A percentile compares a stretch with the other conserved stretches of the same genome.
Evolutionary conservation across 2,329 filamentous ascomycete species (phyloP).

Genomic region (Graphilbum ipis-grandicollis): DNA sequence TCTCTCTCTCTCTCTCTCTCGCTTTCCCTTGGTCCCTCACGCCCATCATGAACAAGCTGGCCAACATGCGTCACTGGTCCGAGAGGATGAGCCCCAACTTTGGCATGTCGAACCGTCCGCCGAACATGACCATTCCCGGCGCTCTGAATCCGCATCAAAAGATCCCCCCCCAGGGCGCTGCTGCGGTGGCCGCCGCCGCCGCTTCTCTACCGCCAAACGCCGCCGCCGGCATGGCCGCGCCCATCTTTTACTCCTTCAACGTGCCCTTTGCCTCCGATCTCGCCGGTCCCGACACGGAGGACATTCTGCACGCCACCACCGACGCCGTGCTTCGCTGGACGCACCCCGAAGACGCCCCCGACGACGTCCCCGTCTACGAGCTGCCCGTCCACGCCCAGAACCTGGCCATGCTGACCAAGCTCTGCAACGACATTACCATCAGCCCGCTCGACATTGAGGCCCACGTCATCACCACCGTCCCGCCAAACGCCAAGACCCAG

Average conservation of each 20-base stretch:
- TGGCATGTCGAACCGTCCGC: conserved; percentile 38
- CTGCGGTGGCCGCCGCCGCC: conserved; percentile 8
- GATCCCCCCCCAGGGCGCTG: conserved; percentile 29
- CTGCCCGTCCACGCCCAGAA: conserved; percentile 86
- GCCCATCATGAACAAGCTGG: conserved; percentile 50
- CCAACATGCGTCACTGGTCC: conserved; percentile 56
- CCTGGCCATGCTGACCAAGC: conserved; percentile 56
- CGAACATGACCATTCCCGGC: conserved; percentile 35
- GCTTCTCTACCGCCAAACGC: conserved; percentile 30
- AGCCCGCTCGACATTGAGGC: conserved; percentile 59
- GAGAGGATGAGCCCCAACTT: conserved; percentile 53
- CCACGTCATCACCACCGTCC: conserved; percentile 65
- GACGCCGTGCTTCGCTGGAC: conserved; percentile 86
- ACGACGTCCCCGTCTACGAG: conserved; percentile 71
- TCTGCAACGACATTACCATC: conserved; percentile 70
- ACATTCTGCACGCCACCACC: conserved; percentile 81
- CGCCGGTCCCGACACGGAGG: conserved; percentile 79
- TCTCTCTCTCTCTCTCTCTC: background rate
- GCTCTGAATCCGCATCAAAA: conserved; percentile 39
- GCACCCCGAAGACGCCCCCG: conserved; percentile 71
- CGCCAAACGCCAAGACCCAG: conserved; percentile 50
- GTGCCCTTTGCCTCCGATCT: conserved; percentile 90
- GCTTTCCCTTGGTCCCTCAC: too few species aligned
- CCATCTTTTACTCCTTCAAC: conserved; percentile 91
- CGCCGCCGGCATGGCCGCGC: conserved; percentile 53